Percentiles rank a stretch among this genome's conserved stretches.
phyloP scores from a whole-genome alignment of 345 rosid genomes.

The Eucalyptus polybractea region DNA sequence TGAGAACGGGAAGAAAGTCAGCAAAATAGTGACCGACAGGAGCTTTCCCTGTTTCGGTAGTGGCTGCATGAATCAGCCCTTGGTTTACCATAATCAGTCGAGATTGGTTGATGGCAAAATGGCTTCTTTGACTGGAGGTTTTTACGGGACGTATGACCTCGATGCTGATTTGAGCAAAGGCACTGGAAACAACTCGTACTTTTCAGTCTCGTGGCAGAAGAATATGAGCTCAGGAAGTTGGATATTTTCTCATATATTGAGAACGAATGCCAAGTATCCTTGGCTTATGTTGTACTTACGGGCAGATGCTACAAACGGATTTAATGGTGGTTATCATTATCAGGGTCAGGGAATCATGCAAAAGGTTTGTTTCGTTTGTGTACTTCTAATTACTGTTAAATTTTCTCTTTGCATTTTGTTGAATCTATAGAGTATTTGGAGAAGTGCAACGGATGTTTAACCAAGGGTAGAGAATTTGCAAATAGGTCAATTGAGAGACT shows the following conservation, averaged over 20 bases:
- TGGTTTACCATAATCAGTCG: constrained; percentile 30
- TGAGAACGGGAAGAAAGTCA: constrained; percentile 35
- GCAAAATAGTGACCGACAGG: constrained; percentile 23
- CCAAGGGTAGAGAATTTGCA: neutral
- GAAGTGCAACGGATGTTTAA: neutral
- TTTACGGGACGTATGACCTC: constrained; percentile 50
- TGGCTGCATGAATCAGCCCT: constrained; percentile 68
- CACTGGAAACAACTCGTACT: constrained; percentile 20
- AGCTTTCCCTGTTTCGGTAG: constrained; percentile 48
- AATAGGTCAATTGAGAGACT: neutral
- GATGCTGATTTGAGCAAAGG: constrained; percentile 19
- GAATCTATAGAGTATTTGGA: neutral
- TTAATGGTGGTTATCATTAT: constrained; percentile 49
- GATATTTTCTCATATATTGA: constrained; percentile 30
- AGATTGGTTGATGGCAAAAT: constrained; percentile 3
- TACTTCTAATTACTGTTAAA: neutral
- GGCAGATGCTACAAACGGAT: constrained; percentile 31
- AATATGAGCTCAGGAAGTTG: constrained; percentile 33
- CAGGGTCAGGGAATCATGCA: constrained; percentile 30
- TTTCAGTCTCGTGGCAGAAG: constrained; percentile 34
- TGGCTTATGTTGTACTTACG: constrained; percentile 53
- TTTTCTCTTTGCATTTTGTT: neutral
- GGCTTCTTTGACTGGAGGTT: constrained; percentile 30
- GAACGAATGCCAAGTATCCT: constrained; percentile 34
- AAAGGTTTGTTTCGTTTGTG: constrained; percentile 5